Conservation (phyloP, 805 yeast species). For the Candida piceae region DNA sequence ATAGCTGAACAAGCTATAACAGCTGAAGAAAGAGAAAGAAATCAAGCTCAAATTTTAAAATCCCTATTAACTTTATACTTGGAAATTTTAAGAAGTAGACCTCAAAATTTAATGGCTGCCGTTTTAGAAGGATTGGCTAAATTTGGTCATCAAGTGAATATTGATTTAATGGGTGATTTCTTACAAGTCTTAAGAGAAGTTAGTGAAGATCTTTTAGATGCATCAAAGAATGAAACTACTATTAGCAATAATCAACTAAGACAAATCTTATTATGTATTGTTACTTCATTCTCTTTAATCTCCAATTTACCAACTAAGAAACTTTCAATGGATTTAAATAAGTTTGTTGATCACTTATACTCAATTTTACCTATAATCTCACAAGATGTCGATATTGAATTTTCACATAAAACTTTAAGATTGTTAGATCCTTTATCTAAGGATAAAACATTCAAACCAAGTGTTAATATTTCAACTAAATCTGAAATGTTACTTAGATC, state of each 20-base stretch:
- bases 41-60: constrained; percentile 80
- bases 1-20: constrained; percentile 85
- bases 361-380: constrained; percentile 61
- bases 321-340: constrained; percentile 74
- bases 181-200: constrained; percentile 84
- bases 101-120: constrained; percentile 68
- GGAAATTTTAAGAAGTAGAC: constrained; percentile 63
- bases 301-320: constrained; percentile 68
- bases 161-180: constrained; percentile 89
- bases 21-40: constrained; percentile 78
- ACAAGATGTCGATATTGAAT: constrained; percentile 78
- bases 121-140: constrained; percentile 88
- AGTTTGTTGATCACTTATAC: constrained; percentile 74
- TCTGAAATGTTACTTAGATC: constrained; percentile 77
- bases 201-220: constrained; percentile 43
- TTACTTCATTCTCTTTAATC: constrained; percentile 83
- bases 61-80: constrained; percentile 67
- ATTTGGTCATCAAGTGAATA: constrained; percentile 88
- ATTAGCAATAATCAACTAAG: constrained; percentile 50
- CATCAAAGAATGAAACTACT: constrained; percentile 38
- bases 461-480: constrained; percentile 84
- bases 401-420: constrained; percentile 75
- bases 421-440: constrained; percentile 68
- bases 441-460: constrained; percentile 42
- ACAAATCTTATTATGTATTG: constrained; percentile 74